Evolutionary conservation across 768 basidiomycete species (phyloP).

Genomic region (Tricholoma flavovirens): DNA sequence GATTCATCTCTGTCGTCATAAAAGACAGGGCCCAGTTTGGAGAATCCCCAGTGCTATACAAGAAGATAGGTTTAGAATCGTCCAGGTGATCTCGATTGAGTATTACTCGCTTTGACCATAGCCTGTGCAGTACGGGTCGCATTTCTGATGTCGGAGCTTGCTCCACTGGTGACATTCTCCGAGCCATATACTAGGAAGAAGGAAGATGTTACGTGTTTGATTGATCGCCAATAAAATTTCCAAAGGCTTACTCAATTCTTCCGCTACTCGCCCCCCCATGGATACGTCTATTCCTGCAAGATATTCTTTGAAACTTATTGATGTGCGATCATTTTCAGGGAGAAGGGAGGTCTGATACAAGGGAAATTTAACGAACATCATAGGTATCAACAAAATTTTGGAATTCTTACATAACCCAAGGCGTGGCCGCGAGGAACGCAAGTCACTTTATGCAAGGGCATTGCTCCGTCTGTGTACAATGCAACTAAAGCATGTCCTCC

Average conservation of each 20-base stretch:
- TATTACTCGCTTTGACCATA: conserved; percentile 78
- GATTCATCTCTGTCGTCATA: conserved; percentile 67
- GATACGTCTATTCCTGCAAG: conserved; percentile 83
- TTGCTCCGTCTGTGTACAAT: conserved; percentile 89
- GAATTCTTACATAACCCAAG: conserved; percentile 67
- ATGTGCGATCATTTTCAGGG: conserved; percentile 72
- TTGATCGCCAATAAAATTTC: conserved; percentile 12
- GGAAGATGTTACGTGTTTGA: conserved; percentile 11
- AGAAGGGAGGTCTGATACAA: conserved; percentile 61
- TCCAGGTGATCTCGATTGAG: conserved; percentile 1
- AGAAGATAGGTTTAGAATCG: not conserved
- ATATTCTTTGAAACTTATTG: conserved; percentile 68
- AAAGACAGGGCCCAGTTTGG: conserved; percentile 80
- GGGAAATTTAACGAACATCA: conserved; percentile 4
- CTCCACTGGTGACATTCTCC: conserved; percentile 88
- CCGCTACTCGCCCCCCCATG: conserved; percentile 93
- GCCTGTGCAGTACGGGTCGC: conserved; percentile 76
- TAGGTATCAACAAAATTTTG: not conserved
- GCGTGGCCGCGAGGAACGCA: conserved; percentile 95
- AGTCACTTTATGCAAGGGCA: conserved; percentile 97
- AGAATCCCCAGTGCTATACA: conserved; percentile 70
- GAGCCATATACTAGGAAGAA: conserved; percentile 67
- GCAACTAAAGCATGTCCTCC: conserved; percentile 94
- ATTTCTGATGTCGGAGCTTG: conserved; percentile 77
- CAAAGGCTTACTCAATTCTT: conserved; percentile 65